A percentile compares a stretch with the other conserved stretches of the same genome.
Conservation (phyloP, 331 rosid species). For the Quercus phellos region DNA sequence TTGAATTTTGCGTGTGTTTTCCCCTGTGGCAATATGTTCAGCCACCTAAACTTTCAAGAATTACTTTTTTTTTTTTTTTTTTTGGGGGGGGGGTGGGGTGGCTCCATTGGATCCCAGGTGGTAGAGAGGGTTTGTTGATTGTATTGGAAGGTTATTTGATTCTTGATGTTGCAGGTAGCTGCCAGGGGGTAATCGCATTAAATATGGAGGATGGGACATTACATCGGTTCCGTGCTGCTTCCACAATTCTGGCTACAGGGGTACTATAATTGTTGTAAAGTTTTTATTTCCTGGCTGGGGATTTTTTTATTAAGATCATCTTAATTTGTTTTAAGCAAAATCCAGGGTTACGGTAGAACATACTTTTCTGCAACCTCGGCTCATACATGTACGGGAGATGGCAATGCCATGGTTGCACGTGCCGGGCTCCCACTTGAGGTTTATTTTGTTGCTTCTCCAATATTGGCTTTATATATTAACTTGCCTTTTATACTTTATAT, state of each 20-base stretch:
- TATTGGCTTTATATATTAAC: background rate
- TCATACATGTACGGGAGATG: conserved; percentile 98
- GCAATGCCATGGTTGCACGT: conserved; percentile 94
- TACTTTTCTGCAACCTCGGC: conserved; percentile 97
- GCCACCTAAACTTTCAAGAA: background rate
- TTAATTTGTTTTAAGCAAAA: conserved; percentile 2
- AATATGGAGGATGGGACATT: conserved; percentile 96
- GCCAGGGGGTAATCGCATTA: conserved; percentile 96
- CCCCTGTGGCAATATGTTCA: background rate
- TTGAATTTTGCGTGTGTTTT: background rate
- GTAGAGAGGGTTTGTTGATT: background rate
- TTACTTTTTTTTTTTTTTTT: background rate
- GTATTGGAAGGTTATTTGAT: conserved; percentile 8
- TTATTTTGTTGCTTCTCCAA: conserved; percentile 11
- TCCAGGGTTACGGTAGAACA: conserved; percentile 90
- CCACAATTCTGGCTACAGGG: conserved; percentile 98
- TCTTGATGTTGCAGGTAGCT: conserved; percentile 57
- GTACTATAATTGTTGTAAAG: conserved; percentile 31
- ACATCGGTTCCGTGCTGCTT: conserved; percentile 86
- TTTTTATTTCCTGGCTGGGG: background rate
- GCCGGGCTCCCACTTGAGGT: conserved; percentile 94
- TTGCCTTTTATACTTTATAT: background rate
- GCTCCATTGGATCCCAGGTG: background rate
- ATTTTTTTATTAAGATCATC: conserved; percentile 1
- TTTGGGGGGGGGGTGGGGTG: too few species aligned